Base-by-base conservation (phyloP, 805 yeast genomes). In the Saccharomycopsis malanga region DNA sequence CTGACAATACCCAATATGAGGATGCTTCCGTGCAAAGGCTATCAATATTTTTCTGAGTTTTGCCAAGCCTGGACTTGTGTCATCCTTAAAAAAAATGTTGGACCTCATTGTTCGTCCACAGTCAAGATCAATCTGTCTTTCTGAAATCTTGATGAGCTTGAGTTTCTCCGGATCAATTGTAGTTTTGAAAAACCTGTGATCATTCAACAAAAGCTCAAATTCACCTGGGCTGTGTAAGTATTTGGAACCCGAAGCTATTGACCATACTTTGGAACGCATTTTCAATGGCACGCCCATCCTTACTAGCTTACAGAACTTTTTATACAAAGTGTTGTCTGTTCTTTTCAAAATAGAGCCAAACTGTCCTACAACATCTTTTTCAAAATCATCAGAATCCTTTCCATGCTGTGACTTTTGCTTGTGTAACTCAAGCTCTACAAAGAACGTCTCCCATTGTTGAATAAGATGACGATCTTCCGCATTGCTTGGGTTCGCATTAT, bases 91-190 rank as follows among this genome's bases (percentile, higher is more conserved):
- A 57, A 69, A 74, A 3, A 70, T 68, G 50, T 77, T 77, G 35
- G 68, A 63, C 1, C 81, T 79, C 65, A 77, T 68, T 0, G 83
- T 77, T 30, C 83, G 62, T 53, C 71, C 73, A 25, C 77, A 57
- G 53, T 77, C 83, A 23, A 76, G 60, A 34, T 74, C 68, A 17
- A 77, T 73, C 53, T 77, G 83, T 3, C 64, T 59, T 14, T 73
- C 62, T 7, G 74, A 42, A 9, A 29, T 20, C 29, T 43, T 23
- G 3, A 46, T n/a, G 14, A 39, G 29, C 9, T 18, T 9, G 7
- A 34, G 21, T 14, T n/a, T 54, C n/a, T n/a, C n/a, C n/a, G n/a
- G n/a, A n/a, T n/a, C n/a, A n/a, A n/a, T n/a, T n/a, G n/a, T n/a
- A n/a, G n/a, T n/a, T 27, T 27, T 27, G 12, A 9, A 27, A n/a